Evolutionary conservation across 139 green algal species (phyloP).

Genomic region (Diplosphaera chodatii): DNA sequence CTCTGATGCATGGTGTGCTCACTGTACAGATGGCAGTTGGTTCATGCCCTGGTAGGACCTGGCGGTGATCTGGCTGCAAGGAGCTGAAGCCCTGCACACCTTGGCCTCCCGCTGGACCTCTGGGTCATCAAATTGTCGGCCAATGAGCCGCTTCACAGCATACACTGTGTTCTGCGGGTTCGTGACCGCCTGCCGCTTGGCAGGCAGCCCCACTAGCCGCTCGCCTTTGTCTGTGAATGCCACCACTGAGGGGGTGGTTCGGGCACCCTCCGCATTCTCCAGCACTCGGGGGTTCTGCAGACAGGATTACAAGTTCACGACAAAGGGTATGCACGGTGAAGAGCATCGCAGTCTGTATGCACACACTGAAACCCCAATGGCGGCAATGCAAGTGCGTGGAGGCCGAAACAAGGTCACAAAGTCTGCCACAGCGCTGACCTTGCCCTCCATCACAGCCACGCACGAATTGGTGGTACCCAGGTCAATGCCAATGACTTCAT

Average conservation of each 20-base stretch:
- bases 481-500: constrained; percentile 98
- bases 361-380: too few species aligned
- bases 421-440: too few species aligned
- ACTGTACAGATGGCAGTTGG: too few species aligned
- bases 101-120: constrained; percentile 91
- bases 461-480: constrained; percentile 99
- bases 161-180: constrained; percentile 97
- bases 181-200: constrained; percentile 96
- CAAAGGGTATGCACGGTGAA: too few species aligned
- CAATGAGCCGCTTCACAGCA: constrained; percentile 96
- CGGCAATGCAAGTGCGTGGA: too few species aligned
- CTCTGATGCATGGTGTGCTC: too few species aligned
- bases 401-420: too few species aligned
- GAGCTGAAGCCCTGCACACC: constrained; percentile 38
- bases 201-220: constrained; percentile 85
- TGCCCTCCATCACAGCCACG: constrained; percentile 98
- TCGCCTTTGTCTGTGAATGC: constrained; percentile 98
- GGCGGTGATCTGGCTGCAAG: too few species aligned
- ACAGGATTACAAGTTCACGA: too few species aligned
- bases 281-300: constrained; percentile 86
- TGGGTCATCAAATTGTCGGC: constrained; percentile 82
- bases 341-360: too few species aligned
- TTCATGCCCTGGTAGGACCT: too few species aligned
- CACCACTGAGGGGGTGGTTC: constrained; percentile 96
- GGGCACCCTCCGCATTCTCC: constrained; percentile 94